Evolutionary conservation across 352 stramenopile species (phyloP).

Genomic region (Phytopythium kandeliae): DNA sequence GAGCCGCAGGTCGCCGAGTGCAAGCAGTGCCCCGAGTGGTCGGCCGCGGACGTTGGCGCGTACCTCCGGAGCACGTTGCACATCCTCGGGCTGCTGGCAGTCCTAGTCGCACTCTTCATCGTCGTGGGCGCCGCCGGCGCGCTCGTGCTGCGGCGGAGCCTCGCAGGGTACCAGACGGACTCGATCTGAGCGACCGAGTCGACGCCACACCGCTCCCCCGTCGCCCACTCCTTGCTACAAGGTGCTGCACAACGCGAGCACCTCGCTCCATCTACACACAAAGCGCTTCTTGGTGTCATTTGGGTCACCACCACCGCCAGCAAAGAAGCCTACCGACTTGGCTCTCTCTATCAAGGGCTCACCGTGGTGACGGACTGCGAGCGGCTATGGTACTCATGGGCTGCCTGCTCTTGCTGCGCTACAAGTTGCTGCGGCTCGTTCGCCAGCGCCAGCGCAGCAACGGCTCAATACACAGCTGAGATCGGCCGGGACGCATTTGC

Average conservation of each 20-base stretch:
- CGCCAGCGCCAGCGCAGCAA: background rate
- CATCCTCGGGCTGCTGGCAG: constrained; percentile 55
- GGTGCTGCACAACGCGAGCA: background rate
- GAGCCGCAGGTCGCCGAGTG: constrained; percentile 51
- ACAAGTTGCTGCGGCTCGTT: background rate
- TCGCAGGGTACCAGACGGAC: constrained; percentile 81
- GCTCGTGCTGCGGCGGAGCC: constrained; percentile 63
- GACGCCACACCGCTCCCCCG: too few relatives aligned
- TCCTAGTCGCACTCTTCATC: constrained; percentile 76
- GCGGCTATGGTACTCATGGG: background rate
- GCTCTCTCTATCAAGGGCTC: background rate
- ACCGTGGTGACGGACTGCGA: background rate
- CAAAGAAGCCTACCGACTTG: background rate
- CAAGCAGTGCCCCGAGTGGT: constrained; percentile 78
- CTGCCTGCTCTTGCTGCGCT: constrained; percentile 21
- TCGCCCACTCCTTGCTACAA: background rate
- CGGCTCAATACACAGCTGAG: background rate
- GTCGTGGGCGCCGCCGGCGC: constrained; percentile 59
- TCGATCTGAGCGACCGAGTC: constrained; percentile 45
- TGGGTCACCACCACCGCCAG: background rate
- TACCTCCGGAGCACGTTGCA: constrained; percentile 62
- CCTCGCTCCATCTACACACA: background rate
- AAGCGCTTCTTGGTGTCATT: constrained; percentile 1
- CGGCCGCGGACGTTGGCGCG: constrained; percentile 48
- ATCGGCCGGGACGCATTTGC: background rate